Conservation (phyloP, 768 basidiomycete species). For the Hydnomerulius pinastri region DNA sequence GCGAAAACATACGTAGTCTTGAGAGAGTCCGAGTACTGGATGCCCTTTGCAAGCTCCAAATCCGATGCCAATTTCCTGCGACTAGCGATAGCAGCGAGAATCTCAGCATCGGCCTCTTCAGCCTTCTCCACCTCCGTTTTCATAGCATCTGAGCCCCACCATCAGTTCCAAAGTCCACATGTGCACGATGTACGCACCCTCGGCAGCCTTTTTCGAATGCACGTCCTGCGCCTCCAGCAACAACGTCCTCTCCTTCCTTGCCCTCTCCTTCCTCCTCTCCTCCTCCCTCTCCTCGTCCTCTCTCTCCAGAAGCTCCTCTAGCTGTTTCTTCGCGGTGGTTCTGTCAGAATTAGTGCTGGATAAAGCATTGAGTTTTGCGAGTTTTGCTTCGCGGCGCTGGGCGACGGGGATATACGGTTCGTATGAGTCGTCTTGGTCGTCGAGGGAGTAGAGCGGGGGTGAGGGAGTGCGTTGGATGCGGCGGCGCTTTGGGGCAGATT, state of each 20-base stretch:
- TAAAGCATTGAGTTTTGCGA: constrained; percentile 71
- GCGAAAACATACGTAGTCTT: constrained; percentile 66
- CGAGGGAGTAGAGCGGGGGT: constrained; percentile 57
- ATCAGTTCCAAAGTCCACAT: constrained; percentile 16
- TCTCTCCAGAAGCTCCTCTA: constrained; percentile 61
- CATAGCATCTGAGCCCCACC: constrained; percentile 60
- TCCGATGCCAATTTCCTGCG: constrained; percentile 91
- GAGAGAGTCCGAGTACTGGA: constrained; percentile 84
- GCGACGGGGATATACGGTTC: constrained; percentile 87
- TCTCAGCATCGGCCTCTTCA: constrained; percentile 87
- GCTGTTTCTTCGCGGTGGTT: constrained; percentile 44
- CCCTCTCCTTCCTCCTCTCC: constrained; percentile 70
- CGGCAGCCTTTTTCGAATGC: constrained; percentile 75
- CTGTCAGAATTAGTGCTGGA: constrained; percentile 58
- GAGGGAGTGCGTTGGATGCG: constrained; percentile 59
- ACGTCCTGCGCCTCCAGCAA: constrained; percentile 96
- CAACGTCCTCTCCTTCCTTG: constrained; percentile 83
- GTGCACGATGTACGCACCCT: constrained; percentile 51
- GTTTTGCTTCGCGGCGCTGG: constrained; percentile 78
- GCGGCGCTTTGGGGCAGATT: constrained; percentile 48
- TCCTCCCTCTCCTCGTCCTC: constrained; percentile 82
- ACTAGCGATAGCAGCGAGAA: constrained; percentile 88
- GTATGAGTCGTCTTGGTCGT: constrained; percentile 65
- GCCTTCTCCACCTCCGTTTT: constrained; percentile 87
- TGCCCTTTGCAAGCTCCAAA: constrained; percentile 90